phyloP scores from a whole-genome alignment of 768 basidiomycete species.

The Rhodocollybia butyracea region DNA sequence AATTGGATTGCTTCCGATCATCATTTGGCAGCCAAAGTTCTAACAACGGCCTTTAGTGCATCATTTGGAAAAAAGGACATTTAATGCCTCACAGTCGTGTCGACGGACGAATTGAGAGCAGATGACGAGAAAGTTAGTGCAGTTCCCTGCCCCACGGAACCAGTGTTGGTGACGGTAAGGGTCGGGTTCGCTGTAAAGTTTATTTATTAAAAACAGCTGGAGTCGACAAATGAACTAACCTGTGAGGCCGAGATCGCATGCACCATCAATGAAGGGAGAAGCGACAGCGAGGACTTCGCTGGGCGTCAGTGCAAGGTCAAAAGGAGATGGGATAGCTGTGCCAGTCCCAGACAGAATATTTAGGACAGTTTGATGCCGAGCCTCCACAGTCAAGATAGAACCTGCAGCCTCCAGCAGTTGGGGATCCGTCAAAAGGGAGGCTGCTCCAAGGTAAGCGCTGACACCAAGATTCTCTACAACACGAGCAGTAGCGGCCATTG shows the following conservation, averaged over 20 bases:
- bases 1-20: constrained; percentile 55
- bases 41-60: constrained; percentile 17
- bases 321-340: constrained; percentile 60
- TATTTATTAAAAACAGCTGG: not conserved
- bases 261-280: constrained; percentile 59
- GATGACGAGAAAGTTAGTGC: constrained; percentile 55
- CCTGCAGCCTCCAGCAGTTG: constrained; percentile 61
- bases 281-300: constrained; percentile 71
- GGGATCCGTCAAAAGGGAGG: constrained; percentile 59
- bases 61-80: constrained; percentile 4
- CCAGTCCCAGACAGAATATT: constrained; percentile 63
- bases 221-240: constrained; percentile 30
- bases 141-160: constrained; percentile 54
- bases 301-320: constrained; percentile 72
- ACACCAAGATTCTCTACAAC: constrained; percentile 77
- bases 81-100: constrained; percentile 37
- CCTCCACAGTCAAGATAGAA: constrained; percentile 75
- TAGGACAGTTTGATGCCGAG: constrained; percentile 78
- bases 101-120: constrained; percentile 49
- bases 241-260: constrained; percentile 58
- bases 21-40: constrained; percentile 72
- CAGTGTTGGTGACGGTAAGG: constrained; percentile 62
- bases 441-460: constrained; percentile 72
- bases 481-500: constrained; percentile 71
- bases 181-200: constrained; percentile 48